phyloP scores from a whole-genome alignment of 2,329 filamentous ascomycete species.

The Aspergillus flavus region DNA sequence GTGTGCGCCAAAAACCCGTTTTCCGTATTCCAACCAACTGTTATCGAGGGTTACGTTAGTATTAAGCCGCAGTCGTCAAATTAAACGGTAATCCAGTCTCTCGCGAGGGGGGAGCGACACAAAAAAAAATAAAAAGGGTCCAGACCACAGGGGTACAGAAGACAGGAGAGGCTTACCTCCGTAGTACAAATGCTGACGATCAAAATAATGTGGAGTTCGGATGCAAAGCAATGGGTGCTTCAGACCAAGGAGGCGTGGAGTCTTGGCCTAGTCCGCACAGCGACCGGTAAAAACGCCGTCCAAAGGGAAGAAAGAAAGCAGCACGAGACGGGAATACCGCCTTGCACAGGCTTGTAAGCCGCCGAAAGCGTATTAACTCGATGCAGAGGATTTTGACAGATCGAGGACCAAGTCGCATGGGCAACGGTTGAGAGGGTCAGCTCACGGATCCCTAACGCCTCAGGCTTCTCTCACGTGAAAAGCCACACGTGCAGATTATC shows the following conservation, averaged over 20 bases:
- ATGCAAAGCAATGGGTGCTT: slow-evolving; percentile 24
- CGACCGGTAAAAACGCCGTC: slow-evolving; percentile 31
- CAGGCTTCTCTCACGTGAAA: slow-evolving; percentile 22
- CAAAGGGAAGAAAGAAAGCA: slow-evolving; percentile 26
- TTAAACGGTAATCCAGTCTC: slow-evolving; percentile 12
- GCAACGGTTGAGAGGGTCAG: slow-evolving; percentile 27
- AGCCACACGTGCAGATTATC: slow-evolving; percentile 17
- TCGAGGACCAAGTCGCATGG: slow-evolving; percentile 29
- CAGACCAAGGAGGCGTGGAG: slow-evolving; percentile 35
- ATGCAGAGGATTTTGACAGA: slow-evolving; percentile 22
- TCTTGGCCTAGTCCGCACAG: slow-evolving; percentile 32
- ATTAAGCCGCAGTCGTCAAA: slow-evolving; percentile 26
- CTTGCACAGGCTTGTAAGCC: slow-evolving; percentile 33
- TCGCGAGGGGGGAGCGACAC: slow-evolving; percentile 4
- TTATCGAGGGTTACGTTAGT: slow-evolving; percentile 37
- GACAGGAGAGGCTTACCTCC: slow-evolving; percentile 20
- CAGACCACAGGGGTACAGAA: slow-evolving; percentile 9
- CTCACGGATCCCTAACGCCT: slow-evolving; percentile 23
- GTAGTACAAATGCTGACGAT: slow-evolving; percentile 15
- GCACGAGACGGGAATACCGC: slow-evolving; percentile 33
- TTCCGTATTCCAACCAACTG: slow-evolving; percentile 22
- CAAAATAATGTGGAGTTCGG: slow-evolving; percentile 16
- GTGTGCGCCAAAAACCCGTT: slow-evolving; percentile 14
- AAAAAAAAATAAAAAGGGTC: background rate
- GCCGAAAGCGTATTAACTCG: slow-evolving; percentile 26